Evolutionary conservation across 106 monocot species (phyloP).

Genomic region (Apostasia shenzhenica): DNA sequence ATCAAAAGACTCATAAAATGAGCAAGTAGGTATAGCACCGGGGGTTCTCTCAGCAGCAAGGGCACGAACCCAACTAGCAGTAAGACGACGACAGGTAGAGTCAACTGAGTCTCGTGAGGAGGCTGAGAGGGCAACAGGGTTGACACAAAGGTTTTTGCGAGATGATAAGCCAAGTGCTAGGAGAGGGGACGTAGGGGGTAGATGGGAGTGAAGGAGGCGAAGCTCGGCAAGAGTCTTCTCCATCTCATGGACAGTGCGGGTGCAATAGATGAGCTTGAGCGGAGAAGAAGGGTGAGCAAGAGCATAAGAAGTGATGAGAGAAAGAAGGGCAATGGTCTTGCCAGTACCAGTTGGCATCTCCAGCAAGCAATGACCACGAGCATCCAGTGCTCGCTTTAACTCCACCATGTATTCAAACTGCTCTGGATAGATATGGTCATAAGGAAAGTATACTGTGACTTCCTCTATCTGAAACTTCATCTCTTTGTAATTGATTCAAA

Average conservation of each 20-base stretch:
- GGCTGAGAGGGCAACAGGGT: conserved; percentile 59
- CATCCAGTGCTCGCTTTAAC: conserved; percentile 87
- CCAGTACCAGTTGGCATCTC: conserved; percentile 99
- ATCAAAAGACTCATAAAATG: conserved; percentile 70
- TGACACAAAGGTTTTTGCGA: conserved; percentile 88
- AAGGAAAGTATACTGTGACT: conserved; percentile 89
- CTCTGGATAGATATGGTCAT: conserved; percentile 93
- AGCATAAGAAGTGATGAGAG: conserved; percentile 79
- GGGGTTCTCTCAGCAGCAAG: conserved; percentile 42
- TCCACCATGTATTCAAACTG: conserved; percentile 97
- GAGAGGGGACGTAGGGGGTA: conserved; percentile 28
- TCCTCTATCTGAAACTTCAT: conserved; percentile 92
- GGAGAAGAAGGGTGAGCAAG: conserved; percentile 34
- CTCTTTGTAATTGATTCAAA: background rate
- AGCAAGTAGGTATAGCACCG: conserved; percentile 34
- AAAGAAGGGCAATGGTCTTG: conserved; percentile 92
- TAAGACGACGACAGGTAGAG: conserved; percentile 85
- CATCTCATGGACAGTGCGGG: conserved; percentile 99
- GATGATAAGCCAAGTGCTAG: conserved; percentile 92
- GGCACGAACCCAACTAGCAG: conserved; percentile 83
- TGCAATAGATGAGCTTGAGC: conserved; percentile 90
- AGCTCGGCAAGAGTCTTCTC: conserved; percentile 99
- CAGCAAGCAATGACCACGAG: conserved; percentile 88
- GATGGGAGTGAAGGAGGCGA: conserved; percentile 48
- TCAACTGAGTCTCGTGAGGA: conserved; percentile 83